Conservation (phyloP, 2,329 filamentous ascomycete species). For the Pseudogymnoascus pannorum region DNA sequence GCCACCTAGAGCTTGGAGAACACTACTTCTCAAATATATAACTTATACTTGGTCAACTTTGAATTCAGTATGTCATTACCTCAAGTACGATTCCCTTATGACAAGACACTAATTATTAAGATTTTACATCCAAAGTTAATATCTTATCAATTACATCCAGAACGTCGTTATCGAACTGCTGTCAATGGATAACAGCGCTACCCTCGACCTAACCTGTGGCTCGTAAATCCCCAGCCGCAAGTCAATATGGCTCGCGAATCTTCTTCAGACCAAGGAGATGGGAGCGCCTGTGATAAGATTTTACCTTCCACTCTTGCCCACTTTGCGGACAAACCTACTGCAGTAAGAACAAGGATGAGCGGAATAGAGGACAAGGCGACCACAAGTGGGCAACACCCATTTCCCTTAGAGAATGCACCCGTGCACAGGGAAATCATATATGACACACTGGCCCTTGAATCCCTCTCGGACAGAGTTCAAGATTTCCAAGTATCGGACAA, state of each 20-base stretch:
- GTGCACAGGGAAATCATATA: not conserved
- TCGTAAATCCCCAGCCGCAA: not conserved
- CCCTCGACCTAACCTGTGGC: not conserved
- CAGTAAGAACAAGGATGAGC: not conserved
- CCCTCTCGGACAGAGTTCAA: conserved; percentile 20
- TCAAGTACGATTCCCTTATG: not conserved
- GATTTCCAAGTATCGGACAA: conserved; percentile 60
- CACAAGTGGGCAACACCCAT: not conserved
- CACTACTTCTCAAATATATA: not conserved
- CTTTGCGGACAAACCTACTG: not conserved
- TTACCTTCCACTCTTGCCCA: not conserved
- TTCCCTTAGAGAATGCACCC: not conserved
- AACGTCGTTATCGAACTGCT: not conserved
- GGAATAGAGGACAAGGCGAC: not conserved
- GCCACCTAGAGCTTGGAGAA: not conserved
- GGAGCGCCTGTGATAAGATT: not conserved
- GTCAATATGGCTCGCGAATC: not conserved
- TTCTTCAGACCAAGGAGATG: not conserved
- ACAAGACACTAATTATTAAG: not conserved
- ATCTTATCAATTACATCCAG: not conserved
- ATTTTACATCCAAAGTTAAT: not conserved
- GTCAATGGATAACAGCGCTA: too few relatives aligned
- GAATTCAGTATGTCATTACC: not conserved
- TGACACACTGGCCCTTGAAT: not conserved
- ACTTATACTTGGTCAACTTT: not conserved